These are phyloP conservation scores for Lupinus albus DNA, from an alignment of 306 rosid species.

Conservation along the genomic window DNA sequence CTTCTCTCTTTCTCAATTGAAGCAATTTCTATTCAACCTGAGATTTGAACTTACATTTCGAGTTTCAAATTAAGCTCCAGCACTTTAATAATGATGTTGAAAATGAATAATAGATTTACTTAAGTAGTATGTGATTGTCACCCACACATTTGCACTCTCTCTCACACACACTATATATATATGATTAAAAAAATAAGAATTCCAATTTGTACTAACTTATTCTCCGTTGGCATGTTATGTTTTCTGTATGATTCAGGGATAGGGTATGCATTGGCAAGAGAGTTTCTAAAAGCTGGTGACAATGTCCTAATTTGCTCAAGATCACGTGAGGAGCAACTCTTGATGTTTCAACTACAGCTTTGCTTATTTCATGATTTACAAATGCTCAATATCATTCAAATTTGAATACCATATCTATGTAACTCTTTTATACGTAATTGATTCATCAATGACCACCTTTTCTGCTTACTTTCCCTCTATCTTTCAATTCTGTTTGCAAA, in stretches of 20 bases:
- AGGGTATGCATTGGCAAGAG: constrained; percentile 80
- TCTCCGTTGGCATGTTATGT: constrained; percentile 18
- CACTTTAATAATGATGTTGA: no score
- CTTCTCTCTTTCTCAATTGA: no score
- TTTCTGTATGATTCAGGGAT: constrained; percentile 62
- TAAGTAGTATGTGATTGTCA: not conserved
- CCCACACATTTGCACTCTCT: no score
- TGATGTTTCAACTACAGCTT: constrained; percentile 22
- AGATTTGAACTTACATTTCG: not conserved
- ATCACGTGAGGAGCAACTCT: constrained; percentile 55
- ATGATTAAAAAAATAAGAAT: not conserved
- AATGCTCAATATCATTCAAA: constrained; percentile 6
- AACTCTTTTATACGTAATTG: no score
- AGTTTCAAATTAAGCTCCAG: not conserved
- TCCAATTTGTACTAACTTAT: not conserved
- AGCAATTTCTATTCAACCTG: not conserved
- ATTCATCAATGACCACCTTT: not conserved
- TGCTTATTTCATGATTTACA: constrained; percentile 30
- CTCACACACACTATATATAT: not conserved
- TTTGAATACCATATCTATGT: no score
- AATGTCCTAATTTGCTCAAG: constrained; percentile 76
- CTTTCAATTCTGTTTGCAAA: not conserved
- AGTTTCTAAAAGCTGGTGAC: constrained; percentile 88
- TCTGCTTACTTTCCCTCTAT: not conserved
- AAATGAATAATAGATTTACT: not conserved